Conservation (phyloP, 164 flowering plant species). For the Magnolia changhungtana region DNA sequence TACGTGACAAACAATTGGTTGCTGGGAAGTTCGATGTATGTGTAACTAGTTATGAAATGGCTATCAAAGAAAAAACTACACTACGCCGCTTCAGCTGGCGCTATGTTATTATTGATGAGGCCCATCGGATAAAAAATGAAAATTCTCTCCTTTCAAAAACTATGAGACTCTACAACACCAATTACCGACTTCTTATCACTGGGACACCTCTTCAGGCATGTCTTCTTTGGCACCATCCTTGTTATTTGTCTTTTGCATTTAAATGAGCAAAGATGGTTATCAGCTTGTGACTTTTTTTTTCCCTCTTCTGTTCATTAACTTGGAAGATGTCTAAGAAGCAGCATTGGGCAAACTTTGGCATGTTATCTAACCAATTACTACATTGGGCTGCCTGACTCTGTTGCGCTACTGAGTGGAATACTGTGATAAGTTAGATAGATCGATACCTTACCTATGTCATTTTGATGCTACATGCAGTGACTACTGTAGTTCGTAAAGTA, state of each 20-base stretch:
- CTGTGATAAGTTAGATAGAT: not conserved
- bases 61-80: constrained; percentile 84
- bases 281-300: too few relatives aligned
- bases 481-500: not conserved
- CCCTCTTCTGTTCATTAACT: not conserved
- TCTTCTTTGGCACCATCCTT: not conserved
- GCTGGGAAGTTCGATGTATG: constrained; percentile 98
- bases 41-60: constrained; percentile 99
- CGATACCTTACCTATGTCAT: not conserved
- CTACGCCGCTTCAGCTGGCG: constrained; percentile 99
- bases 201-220: constrained; percentile 99
- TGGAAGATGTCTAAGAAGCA: not conserved
- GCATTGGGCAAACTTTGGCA: not conserved
- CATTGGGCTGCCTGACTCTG: not conserved
- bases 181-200: constrained; percentile 91
- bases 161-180: constrained; percentile 88
- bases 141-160: constrained; percentile 98
- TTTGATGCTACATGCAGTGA: not conserved
- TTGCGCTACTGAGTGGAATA: not conserved
- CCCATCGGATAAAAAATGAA: constrained; percentile 98
- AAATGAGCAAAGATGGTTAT: not conserved
- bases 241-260: not conserved
- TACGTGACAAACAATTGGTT: constrained; percentile 76
- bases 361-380: not conserved
- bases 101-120: constrained; percentile 98